phyloP scores from a whole-genome alignment of 2,329 filamentous ascomycete genomes.

The Paraphoma chrysanthemicola region DNA sequence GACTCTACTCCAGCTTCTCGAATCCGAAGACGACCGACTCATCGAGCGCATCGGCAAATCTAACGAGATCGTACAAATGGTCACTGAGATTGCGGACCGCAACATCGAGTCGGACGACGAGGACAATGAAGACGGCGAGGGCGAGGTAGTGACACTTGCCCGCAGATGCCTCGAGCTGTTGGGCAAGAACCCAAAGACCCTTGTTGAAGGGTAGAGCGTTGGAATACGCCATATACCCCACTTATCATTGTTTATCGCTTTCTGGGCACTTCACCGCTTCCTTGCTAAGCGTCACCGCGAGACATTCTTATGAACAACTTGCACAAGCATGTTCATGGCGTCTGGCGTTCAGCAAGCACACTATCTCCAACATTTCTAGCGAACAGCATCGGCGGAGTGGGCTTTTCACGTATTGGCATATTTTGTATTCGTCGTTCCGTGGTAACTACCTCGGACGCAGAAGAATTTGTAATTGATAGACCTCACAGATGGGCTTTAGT shows the following conservation, averaged over 20 bases:
- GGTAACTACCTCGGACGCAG: slow-evolving; percentile 8
- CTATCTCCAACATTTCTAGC: slow-evolving; percentile 45
- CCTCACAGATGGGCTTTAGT: background rate
- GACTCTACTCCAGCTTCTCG: slow-evolving; percentile 93
- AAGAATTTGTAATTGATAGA: slow-evolving; percentile 36
- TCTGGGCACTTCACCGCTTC: slow-evolving; percentile 29
- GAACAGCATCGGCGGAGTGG: slow-evolving; percentile 48
- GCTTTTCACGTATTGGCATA: slow-evolving; percentile 42
- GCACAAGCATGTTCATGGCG: slow-evolving; percentile 25
- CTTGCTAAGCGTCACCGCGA: slow-evolving; percentile 33
- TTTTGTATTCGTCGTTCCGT: slow-evolving; percentile 27
- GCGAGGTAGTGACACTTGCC: slow-evolving; percentile 89
- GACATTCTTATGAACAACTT: slow-evolving; percentile 24
- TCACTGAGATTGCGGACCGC: slow-evolving; percentile 87
- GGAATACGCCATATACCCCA: slow-evolving; percentile 29
- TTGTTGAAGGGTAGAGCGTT: slow-evolving; percentile 74
- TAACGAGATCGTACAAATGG: slow-evolving; percentile 89
- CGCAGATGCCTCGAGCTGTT: slow-evolving; percentile 88
- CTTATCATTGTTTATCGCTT: slow-evolving; percentile 25
- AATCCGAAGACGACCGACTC: slow-evolving; percentile 91
- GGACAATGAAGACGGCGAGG: slow-evolving; percentile 87
- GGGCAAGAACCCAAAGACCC: slow-evolving; percentile 77
- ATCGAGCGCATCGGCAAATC: slow-evolving; percentile 88
- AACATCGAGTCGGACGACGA: slow-evolving; percentile 87
- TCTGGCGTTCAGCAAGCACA: slow-evolving; percentile 40